Base-by-base conservation (phyloP, 495 filamentous ascomycete species). In the Diplogelasinospora grovesii region DNA sequence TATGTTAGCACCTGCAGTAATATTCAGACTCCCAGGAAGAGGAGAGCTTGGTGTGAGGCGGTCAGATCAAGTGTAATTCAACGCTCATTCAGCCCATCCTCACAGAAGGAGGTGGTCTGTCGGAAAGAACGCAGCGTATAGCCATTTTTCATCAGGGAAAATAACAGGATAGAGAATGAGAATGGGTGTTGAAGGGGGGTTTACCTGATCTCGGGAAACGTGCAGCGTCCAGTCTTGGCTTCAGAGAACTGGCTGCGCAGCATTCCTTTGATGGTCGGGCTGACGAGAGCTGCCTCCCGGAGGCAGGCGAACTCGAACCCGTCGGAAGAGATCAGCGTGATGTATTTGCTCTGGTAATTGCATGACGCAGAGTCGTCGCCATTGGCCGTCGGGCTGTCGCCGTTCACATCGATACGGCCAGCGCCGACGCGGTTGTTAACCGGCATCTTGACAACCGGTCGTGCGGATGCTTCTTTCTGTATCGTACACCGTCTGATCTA, bases 281-380 rank as follows among this genome's bases (percentile, higher is more conserved):
- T 86, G 35, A 85, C 61, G 46, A 75, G 76, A 30, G 87, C 79
- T 0, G 85, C 80, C 32, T 83, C 85, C 31, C 88, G 81, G 5
- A 81, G 79, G 24, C 96, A 65, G 33, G 94, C 75, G 57, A 89
- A 97, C 57, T 95, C 86, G 60, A 83, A 95, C 30, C 81, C 85
- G 58, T 97, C 93, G 42, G 68, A 73, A 0, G 89, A 96, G 14
- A 94, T 70, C 3, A 98, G 74, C 1, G 92, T 95, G 38, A 97
- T 79, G 50, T 84, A 96, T 45, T 84, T 77, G 55, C 60, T 66
- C 6, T 43, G 32, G 3, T 18, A 0, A 10, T 3, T 32, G n/a
- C n/a, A n/a, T n/a, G n/a, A n/a, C n/a, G n/a, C n/a, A n/a, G n/a
- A n/a, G 15, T 29, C 33, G 22, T 35, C 29, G 22, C 45, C 31